phyloP scores from a whole-genome alignment of 371 early-diverging fungal genomes.

The Mucor indicus region DNA sequence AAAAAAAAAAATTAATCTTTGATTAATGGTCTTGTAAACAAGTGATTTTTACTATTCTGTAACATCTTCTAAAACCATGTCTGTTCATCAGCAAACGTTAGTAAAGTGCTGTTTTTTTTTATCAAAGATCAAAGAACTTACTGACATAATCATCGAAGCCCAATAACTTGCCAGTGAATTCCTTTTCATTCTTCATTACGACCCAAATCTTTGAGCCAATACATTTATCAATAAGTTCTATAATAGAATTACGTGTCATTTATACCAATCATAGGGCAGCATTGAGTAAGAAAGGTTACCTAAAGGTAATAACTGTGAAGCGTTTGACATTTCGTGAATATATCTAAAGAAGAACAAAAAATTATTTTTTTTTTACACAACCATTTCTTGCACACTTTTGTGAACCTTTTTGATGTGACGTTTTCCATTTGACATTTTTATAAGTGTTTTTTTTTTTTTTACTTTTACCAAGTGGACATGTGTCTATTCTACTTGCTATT shows the following conservation, averaged over 20 bases:
- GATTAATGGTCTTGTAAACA: neutral
- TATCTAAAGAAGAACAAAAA: too few relatives aligned
- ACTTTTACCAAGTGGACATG: too few relatives aligned
- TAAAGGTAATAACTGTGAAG: slow-evolving; percentile 47
- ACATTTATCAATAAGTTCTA: slow-evolving; percentile 97
- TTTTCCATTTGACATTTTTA: too few relatives aligned
- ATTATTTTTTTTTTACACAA: too few relatives aligned
- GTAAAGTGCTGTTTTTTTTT: neutral
- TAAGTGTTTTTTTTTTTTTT: too few relatives aligned
- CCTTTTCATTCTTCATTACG: slow-evolving; percentile 93
- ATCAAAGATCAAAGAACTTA: slow-evolving; percentile 36
- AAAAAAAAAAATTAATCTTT: neutral
- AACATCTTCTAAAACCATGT: slow-evolving; percentile 96
- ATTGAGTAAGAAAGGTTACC: too few relatives aligned
- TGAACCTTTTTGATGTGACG: too few relatives aligned
- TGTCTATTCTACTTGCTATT: too few relatives aligned
- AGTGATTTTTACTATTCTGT: slow-evolving; percentile 60
- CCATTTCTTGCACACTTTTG: too few relatives aligned
- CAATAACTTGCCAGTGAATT: slow-evolving; percentile 90
- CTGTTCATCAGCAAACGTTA: slow-evolving; percentile 34
- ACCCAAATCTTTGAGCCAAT: slow-evolving; percentile 97
- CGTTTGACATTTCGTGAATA: too few relatives aligned
- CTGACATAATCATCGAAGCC: slow-evolving; percentile 99
- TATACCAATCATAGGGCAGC: too few relatives aligned
- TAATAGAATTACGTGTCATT: neutral